Evolutionary conservation across 805 yeast species (phyloP).

Genomic region (Candida vartiovaarae): DNA sequence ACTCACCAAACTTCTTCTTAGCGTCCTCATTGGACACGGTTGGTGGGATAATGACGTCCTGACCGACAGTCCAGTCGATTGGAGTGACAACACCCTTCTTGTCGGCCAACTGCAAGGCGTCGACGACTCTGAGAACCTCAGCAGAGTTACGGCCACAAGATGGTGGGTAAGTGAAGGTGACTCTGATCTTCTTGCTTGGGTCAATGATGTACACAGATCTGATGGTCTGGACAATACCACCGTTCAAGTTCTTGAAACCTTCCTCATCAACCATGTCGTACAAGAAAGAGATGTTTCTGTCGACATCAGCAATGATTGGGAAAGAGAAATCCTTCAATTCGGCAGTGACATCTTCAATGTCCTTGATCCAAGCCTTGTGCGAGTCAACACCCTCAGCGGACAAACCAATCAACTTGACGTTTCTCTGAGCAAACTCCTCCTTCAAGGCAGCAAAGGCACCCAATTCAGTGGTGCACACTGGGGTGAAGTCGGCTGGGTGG

Average conservation of each 20-base stretch:
- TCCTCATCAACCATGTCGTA: slow-evolving; percentile 87
- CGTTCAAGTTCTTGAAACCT: slow-evolving; percentile 65
- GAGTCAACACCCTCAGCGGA: slow-evolving; percentile 78
- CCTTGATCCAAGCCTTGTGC: slow-evolving; percentile 84
- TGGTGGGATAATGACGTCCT: slow-evolving; percentile 91
- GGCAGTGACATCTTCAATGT: slow-evolving; percentile 75
- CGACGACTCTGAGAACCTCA: slow-evolving; percentile 86
- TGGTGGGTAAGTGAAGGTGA: slow-evolving; percentile 85
- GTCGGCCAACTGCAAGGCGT: slow-evolving; percentile 83
- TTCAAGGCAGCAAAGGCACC: slow-evolving; percentile 89
- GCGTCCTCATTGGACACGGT: slow-evolving; percentile 73
- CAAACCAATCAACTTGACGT: slow-evolving; percentile 82
- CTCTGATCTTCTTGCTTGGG: slow-evolving; percentile 82
- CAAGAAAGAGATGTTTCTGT: slow-evolving; percentile 75
- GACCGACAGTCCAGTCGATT: slow-evolving; percentile 83
- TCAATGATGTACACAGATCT: slow-evolving; percentile 91
- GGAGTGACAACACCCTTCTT: slow-evolving; percentile 82
- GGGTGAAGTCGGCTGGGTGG: slow-evolving; percentile 96
- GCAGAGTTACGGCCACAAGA: slow-evolving; percentile 91
- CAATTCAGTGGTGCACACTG: slow-evolving; percentile 93
- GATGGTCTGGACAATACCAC: slow-evolving; percentile 78
- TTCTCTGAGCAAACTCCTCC: slow-evolving; percentile 81
- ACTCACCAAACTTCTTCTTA: slow-evolving; percentile 76
- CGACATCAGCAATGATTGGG: slow-evolving; percentile 88
- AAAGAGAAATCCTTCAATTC: slow-evolving; percentile 65